Evolutionary conservation across 1,284 basidiomycete species (phyloP), one percentile per base, ranked within the genome.

Genomic region (Sanghuangporus weigelae): DNA sequence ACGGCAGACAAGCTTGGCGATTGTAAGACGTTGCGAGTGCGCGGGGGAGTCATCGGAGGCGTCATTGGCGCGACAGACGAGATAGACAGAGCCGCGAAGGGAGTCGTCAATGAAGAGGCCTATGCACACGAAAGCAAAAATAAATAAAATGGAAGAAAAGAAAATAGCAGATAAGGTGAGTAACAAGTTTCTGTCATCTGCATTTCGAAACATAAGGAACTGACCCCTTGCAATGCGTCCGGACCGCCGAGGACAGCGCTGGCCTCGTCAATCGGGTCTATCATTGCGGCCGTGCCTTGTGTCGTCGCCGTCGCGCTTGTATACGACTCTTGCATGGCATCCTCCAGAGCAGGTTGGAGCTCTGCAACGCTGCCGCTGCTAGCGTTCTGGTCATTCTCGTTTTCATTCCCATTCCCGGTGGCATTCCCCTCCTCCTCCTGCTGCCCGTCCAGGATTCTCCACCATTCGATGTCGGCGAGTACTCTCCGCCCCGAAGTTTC

Each of bases 401-500:
- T 58, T 19, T 46, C 53, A 59, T 42, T 62, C 40, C 35, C 44
- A 48, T 50, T 55, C 21, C 23, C 50, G 21, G 19, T 51, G 21
- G 8, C 21, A 16, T 35, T 23, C 21, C 12, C 38, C 26, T 38
- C 53, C 53, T 54, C 53, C 53, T 38, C 21, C 72, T 78, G 79
- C 74, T 92, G 89, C 65, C 87, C 85, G 64, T 85, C 86, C 67
- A 81, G 75, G 67, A 92, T 88, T 69, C 79, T 82, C 90, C 90
- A 92, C 90, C 90, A 92, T 73, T 90, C 89, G 69, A 92, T 86
- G 77, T 92, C 89, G 46, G 88, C 89, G 65, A 92, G 81, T 67
- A 92, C 88, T 68, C 89, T 81, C 36, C 64, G 60, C 68, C 74
- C 78, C 67, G 71, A 74, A 36, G 81, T 83, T 68, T 88, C 84